Conservation (phyloP, 1,284 basidiomycete genomes). For the Rhodofomes roseus region DNA sequence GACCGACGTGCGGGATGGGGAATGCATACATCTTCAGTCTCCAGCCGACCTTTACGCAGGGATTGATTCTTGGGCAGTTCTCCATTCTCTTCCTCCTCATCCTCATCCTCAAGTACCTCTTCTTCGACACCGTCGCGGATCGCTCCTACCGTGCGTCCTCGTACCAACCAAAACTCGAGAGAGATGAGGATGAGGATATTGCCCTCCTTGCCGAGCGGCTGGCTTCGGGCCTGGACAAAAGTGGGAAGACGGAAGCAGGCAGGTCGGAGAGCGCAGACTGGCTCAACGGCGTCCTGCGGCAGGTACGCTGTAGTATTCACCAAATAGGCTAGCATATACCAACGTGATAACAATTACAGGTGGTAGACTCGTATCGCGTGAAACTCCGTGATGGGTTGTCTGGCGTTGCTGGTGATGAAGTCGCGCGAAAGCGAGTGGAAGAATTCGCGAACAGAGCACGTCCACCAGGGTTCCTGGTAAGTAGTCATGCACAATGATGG, state of each 20-base stretch:
- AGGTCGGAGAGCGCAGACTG: constrained; percentile 66
- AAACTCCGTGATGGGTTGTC: constrained; percentile 60
- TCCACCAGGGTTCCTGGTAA: constrained; percentile 63
- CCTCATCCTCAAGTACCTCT: constrained; percentile 77
- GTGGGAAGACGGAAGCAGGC: constrained; percentile 6
- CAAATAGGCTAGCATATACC: background rate
- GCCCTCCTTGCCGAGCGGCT: constrained; percentile 5
- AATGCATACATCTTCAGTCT: constrained; percentile 65
- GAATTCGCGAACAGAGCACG: constrained; percentile 67
- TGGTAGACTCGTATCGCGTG: constrained; percentile 67
- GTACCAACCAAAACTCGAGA: constrained; percentile 54
- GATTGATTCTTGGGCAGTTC: constrained; percentile 74
- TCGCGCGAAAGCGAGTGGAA: constrained; percentile 66
- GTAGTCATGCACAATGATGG: constrained; percentile 20
- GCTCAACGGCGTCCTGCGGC: constrained; percentile 67
- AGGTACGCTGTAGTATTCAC: constrained; percentile 43
- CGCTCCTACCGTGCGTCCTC: constrained; percentile 49
- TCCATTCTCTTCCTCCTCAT: constrained; percentile 69
- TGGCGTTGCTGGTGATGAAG: constrained; percentile 67
- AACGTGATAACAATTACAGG: constrained; percentile 35
- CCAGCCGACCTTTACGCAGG: constrained; percentile 82
- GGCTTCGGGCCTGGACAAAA: background rate
- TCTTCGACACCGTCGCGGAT: constrained; percentile 62
- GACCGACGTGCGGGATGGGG: constrained; percentile 38
- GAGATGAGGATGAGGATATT: constrained; percentile 14